Conservation (phyloP, 352 stramenopile genomes). For the Pythium aphanidermatum region DNA sequence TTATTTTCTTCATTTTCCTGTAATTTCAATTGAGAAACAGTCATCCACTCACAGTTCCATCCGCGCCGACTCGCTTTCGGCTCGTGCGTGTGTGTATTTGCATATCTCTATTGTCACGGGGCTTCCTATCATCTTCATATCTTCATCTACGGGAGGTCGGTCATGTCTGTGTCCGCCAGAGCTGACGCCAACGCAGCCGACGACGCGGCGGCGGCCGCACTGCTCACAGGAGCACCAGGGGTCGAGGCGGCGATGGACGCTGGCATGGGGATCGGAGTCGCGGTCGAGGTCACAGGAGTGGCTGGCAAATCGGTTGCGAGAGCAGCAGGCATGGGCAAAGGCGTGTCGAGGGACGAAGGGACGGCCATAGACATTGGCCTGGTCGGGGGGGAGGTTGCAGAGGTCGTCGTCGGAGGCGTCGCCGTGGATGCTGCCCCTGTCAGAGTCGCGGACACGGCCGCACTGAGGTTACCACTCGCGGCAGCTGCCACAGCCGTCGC, state of each 20-base stretch:
- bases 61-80: no score
- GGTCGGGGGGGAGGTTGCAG: not conserved
- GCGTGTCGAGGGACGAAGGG: conserved; percentile 12
- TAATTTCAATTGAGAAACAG: no score
- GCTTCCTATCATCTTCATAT: not conserved
- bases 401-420: not conserved
- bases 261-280: conserved; percentile 1
- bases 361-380: not conserved
- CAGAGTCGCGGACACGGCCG: conserved; percentile 20
- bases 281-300: not conserved
- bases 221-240: not conserved
- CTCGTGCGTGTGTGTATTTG: conserved; percentile 1
- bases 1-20: no score
- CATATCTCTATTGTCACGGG: not conserved
- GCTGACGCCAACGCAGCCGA: conserved; percentile 1
- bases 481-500: conserved; percentile 20
- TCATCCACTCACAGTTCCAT: no score
- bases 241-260: not conserved
- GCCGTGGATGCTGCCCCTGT: not conserved
- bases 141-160: not conserved
- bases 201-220: not conserved
- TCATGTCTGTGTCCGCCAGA: not conserved
- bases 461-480: conserved; percentile 17
- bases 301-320: conserved; percentile 8
- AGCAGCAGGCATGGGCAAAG: conserved; percentile 19